Conservation (phyloP, 2,329 filamentous ascomycete genomes). For the Metarhizium brunneum region DNA sequence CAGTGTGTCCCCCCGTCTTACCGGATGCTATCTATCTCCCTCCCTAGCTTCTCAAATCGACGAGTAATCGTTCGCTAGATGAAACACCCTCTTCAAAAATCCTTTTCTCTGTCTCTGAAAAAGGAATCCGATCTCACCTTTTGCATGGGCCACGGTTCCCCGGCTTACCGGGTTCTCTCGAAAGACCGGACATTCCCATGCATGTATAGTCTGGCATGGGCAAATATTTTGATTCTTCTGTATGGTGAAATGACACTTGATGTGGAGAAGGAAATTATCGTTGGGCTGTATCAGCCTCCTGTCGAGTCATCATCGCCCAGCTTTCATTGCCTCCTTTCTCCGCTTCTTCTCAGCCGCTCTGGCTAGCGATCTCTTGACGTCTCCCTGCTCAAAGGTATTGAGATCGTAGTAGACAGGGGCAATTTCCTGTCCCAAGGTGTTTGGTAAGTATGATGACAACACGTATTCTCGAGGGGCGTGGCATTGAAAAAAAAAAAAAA, state of each 20-base stretch:
- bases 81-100: not conserved
- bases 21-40: not conserved
- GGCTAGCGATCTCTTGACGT: slow-evolving; percentile 63
- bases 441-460: not conserved
- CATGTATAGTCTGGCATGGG: not conserved
- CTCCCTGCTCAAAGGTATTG: slow-evolving; percentile 71
- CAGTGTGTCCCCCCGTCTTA: not conserved
- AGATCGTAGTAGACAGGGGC: slow-evolving; percentile 90
- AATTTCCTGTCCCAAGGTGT: slow-evolving; percentile 60
- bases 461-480: not conserved
- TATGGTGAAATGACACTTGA: not conserved
- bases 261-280: not conserved
- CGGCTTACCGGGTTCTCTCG: not conserved
- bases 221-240: not conserved
- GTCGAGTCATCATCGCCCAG: slow-evolving; percentile 24
- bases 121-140: not conserved
- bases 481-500: not conserved
- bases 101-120: not conserved
- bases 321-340: slow-evolving; percentile 49
- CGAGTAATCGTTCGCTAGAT: not conserved
- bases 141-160: not conserved
- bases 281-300: not conserved
- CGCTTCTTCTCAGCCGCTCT: slow-evolving; percentile 50
- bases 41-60: not conserved
- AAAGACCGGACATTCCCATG: not conserved